phyloP scores from a whole-genome alignment of 768 basidiomycete genomes.

The Boletellus ananas region DNA sequence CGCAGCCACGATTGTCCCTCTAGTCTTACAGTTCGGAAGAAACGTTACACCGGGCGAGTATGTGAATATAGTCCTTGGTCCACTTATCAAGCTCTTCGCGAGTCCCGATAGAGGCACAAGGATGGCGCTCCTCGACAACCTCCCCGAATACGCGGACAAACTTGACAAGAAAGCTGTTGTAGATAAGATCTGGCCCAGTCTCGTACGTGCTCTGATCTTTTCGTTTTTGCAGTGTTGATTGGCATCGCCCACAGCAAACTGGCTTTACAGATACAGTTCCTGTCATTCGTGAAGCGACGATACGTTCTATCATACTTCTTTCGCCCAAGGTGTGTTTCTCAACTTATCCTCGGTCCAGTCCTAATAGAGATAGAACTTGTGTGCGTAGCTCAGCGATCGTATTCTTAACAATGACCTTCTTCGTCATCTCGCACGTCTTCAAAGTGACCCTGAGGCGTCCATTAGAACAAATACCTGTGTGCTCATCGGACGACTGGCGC shows the following conservation, averaged over 20 bases:
- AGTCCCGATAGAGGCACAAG: conserved; percentile 91
- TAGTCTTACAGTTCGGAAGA: conserved; percentile 78
- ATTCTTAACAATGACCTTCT: conserved; percentile 96
- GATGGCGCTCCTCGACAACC: conserved; percentile 87
- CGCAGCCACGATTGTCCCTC: conserved; percentile 73
- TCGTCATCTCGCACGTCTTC: conserved; percentile 87
- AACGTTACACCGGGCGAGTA: conserved; percentile 72
- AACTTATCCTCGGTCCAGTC: not conserved
- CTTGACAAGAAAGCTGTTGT: conserved; percentile 81
- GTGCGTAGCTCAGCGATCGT: conserved; percentile 73
- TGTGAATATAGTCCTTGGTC: conserved; percentile 59
- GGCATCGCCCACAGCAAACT: conserved; percentile 60
- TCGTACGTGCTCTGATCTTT: conserved; percentile 45
- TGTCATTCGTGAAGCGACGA: conserved; percentile 90
- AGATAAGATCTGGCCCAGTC: conserved; percentile 89
- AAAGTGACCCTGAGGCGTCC: conserved; percentile 88
- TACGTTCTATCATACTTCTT: conserved; percentile 80
- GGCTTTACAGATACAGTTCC: conserved; percentile 95
- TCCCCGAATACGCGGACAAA: conserved; percentile 81
- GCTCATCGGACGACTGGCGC: conserved; percentile 86
- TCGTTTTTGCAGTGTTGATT: not conserved
- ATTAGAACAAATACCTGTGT: conserved; percentile 98
- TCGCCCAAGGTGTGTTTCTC: conserved; percentile 66
- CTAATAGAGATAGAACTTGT: conserved; percentile 3
- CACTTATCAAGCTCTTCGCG: conserved; percentile 79